Conservation (phyloP, 208 protist species). For the Leishmania aethiopica region DNA sequence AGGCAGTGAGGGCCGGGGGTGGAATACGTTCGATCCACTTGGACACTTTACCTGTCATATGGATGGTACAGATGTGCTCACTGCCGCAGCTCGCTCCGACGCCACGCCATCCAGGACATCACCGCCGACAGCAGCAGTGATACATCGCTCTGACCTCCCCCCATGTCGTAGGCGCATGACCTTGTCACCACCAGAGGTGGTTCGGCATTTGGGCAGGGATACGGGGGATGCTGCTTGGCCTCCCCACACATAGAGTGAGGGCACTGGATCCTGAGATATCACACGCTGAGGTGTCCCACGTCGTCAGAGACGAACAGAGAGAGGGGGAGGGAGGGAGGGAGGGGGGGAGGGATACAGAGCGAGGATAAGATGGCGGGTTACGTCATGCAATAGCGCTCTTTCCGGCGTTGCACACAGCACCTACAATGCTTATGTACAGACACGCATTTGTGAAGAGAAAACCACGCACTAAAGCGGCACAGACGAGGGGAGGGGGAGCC, state of each 20-base stretch:
- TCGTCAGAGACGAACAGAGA: background rate
- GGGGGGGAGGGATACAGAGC: background rate
- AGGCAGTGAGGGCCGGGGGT: background rate
- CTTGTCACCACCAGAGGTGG: background rate
- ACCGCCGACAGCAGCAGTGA: background rate
- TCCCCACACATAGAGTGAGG: background rate
- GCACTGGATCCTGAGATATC: background rate
- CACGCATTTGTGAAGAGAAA: background rate
- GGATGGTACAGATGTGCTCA: background rate
- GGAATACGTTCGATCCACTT: background rate
- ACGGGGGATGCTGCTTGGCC: background rate
- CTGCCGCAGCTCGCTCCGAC: background rate
- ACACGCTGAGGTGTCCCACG: background rate
- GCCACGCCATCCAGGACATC: background rate
- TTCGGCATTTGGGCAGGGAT: background rate
- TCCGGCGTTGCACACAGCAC: background rate
- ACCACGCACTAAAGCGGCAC: background rate
- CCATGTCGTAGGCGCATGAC: background rate
- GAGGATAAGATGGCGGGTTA: background rate
- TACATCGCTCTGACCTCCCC: background rate
- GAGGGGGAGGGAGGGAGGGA: background rate
- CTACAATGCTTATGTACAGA: background rate
- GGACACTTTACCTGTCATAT: background rate
- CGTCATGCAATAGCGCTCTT: background rate
- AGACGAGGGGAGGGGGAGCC: background rate